phyloP scores from a whole-genome alignment of 73 alveolate genomes.

The Paramecium primaurelia region DNA sequence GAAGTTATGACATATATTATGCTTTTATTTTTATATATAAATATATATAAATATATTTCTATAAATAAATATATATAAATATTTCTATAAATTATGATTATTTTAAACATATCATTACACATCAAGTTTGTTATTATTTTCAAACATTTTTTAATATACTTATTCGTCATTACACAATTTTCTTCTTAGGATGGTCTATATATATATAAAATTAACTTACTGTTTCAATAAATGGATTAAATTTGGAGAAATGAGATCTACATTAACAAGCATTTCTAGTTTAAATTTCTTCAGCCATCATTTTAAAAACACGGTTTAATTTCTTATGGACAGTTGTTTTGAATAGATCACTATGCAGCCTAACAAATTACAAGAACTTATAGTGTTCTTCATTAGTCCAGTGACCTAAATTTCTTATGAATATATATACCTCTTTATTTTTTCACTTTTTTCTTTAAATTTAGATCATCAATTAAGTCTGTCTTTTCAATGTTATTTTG shows the following conservation, averaged over 20 bases:
- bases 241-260: constrained; percentile 30
- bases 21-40: background rate
- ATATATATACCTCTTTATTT: background rate
- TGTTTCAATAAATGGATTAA: constrained; percentile 11
- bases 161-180: background rate
- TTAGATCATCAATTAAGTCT: background rate
- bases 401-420: background rate
- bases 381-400: constrained; percentile 42
- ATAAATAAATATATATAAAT: background rate
- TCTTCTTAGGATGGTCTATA: background rate
- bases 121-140: background rate
- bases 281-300: background rate
- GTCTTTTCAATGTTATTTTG: background rate
- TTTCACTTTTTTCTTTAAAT: background rate
- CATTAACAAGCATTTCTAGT: constrained; percentile 35
- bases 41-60: background rate
- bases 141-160: constrained; percentile 29
- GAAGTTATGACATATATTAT: background rate
- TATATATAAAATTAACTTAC: background rate
- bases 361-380: background rate
- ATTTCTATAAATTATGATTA: background rate
- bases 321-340: background rate
- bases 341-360: background rate
- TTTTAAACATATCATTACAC: background rate
- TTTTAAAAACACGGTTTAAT: constrained; percentile 17